phyloP scores from a whole-genome alignment of 345 rosid genomes.

The Ceriops tagal region DNA sequence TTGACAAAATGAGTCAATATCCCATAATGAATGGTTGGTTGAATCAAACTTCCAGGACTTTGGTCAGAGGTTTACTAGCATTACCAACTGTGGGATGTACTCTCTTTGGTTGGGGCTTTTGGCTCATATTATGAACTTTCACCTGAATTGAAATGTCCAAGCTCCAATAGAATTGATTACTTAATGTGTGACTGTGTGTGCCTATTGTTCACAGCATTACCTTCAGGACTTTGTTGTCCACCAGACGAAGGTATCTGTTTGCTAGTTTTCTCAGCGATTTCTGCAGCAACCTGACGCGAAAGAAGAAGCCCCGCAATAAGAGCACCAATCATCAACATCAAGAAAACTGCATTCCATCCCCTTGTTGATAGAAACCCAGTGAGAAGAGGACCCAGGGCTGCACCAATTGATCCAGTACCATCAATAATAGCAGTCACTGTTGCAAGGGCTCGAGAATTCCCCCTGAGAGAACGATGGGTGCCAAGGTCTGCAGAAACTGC shows the following conservation, averaged over 20 bases:
- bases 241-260: conserved; percentile 9
- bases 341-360: conserved; percentile 73
- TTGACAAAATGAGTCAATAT: too few relatives aligned
- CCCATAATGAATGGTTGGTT: too few relatives aligned
- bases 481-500: conserved; percentile 92
- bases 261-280: conserved; percentile 35
- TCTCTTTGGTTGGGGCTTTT: too few relatives aligned
- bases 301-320: conserved; percentile 71
- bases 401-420: conserved; percentile 86
- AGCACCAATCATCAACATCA: conserved; percentile 60
- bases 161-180: background rate
- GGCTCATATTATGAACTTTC: background rate
- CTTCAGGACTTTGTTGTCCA: conserved; percentile 30
- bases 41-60: too few relatives aligned
- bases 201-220: conserved; percentile 29
- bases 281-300: conserved; percentile 46
- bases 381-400: conserved; percentile 78
- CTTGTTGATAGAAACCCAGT: conserved; percentile 63
- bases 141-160: background rate
- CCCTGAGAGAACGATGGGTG: conserved; percentile 68
- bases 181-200: background rate
- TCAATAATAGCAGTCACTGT: conserved; percentile 86
- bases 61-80: too few relatives aligned
- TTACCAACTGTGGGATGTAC: too few relatives aligned
- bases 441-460: conserved; percentile 81